Evolutionary conservation across 2,329 filamentous ascomycete genomes (phyloP).

Genomic region (Aspergillus sp.): DNA sequence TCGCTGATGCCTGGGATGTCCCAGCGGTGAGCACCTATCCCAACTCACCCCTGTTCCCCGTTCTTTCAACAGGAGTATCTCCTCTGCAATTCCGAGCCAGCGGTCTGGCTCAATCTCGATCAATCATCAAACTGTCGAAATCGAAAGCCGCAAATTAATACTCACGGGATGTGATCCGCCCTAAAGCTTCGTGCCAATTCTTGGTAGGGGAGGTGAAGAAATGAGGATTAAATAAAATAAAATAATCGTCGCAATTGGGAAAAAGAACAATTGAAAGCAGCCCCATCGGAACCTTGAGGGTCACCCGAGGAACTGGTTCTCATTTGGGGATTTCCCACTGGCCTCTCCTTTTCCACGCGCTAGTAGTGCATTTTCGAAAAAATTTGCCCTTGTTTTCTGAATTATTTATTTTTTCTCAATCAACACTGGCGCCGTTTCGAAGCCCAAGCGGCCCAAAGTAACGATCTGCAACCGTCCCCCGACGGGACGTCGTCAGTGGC

Average conservation of each 20-base stretch:
- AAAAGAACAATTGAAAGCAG: conserved; percentile 21
- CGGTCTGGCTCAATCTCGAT: not conserved
- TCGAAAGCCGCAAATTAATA: conserved; percentile 19
- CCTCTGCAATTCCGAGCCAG: too few species aligned
- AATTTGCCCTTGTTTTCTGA: conserved; percentile 12
- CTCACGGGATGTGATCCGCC: conserved; percentile 3
- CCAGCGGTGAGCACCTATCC: not conserved
- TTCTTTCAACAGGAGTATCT: not conserved
- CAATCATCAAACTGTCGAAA: conserved; percentile 22
- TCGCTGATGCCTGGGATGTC: not conserved
- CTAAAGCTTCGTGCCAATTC: conserved; percentile 11
- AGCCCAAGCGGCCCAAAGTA: conserved; percentile 34
- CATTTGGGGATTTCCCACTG: conserved; percentile 30
- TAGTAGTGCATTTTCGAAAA: conserved; percentile 5
- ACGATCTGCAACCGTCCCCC: conserved; percentile 45
- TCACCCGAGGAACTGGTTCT: conserved; percentile 42
- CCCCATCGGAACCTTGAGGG: conserved; percentile 27
- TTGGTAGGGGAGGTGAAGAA: conserved; percentile 2
- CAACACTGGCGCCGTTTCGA: conserved; percentile 33
- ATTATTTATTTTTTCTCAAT: conserved; percentile 22
- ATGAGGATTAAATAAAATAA: conserved; percentile 11
- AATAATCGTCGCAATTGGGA: conserved; percentile 15
- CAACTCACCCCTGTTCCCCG: not conserved
- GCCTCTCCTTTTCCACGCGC: conserved; percentile 15
- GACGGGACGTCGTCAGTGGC: conserved; percentile 49